Base-by-base conservation (phyloP, 2,329 filamentous ascomycete genomes). In the Xylaria sp. region DNA sequence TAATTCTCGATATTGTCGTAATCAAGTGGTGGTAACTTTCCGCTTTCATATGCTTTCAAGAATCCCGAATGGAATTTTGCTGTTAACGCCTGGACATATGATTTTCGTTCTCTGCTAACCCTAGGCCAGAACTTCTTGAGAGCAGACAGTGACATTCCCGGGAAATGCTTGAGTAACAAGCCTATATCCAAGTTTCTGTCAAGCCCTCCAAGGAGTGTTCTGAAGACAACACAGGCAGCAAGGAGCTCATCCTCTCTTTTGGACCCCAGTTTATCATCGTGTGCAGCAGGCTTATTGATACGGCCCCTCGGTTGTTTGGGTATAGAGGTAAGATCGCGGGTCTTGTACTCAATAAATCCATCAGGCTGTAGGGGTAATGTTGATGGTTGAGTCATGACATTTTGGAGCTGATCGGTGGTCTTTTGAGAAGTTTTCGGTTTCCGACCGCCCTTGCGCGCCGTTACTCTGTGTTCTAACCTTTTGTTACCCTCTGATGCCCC, bases 21-120 rank as follows among this genome's bases (percentile, higher is more conserved):
- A 72, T 92, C 80, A 19, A 94, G 79, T 1, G 80, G 74, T 1
- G 87, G 83, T 1, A 94, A 67, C 64, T 89, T 82, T 8, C 83
- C 83, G 1, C 79, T 80, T 66, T 88, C 84, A 67, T 92, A 92
- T 0, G 90, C 90, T 49, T 81, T 76, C 5, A 92, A 77, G 68
- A 91, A 92, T 7, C 80, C 81, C 15, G 84, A 79, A 69, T 90
- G 87, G 66, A 94, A 92, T 50, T 86, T 84, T 5, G 82, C 78
- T 4, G 85, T 87, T 46, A 90, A 71, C 42, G 83, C 82, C 4
- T 84, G 78, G 37, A 91, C 79, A 51, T 84, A 82, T 0, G 79
- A 78, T 47, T 79, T 80, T 28, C 84, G 81, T 53, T 83, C 81
- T 63, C 83, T 82, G 25, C 78, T 79, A n/a, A 83, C 73, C 31